Percentiles rank a stretch among this genome's conserved stretches.
Evolutionary conservation across 306 rosid species (phyloP).

Genomic region (Psophocarpus tetragonolobus): DNA sequence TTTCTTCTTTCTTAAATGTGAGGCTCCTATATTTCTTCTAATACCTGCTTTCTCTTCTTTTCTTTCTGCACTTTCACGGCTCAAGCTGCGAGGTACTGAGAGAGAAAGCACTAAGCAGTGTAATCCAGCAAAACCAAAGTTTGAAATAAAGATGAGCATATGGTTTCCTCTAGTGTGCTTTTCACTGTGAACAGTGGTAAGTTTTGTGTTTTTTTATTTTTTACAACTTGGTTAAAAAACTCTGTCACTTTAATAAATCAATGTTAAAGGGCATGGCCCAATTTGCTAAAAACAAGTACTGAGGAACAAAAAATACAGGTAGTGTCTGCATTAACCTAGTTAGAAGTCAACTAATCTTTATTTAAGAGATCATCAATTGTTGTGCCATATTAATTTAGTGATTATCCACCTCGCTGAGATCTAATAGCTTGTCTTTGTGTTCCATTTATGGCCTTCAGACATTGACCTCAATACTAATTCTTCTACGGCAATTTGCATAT

Average conservation of each 20-base stretch:
- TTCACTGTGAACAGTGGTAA: conserved; percentile 6
- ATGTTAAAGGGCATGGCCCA: conserved; percentile 30
- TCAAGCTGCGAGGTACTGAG: conserved; percentile 50
- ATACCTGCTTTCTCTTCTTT: conserved; percentile 40
- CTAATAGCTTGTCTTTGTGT: background rate
- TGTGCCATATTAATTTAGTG: conserved; percentile 36
- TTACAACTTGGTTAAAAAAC: conserved; percentile 8
- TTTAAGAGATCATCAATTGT: conserved; percentile 32
- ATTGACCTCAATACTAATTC: conserved; percentile 33
- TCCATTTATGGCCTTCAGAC: conserved; percentile 23
- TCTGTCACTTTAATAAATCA: conserved; percentile 31
- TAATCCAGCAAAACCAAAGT: conserved; percentile 41
- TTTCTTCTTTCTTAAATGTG: conserved; percentile 28
- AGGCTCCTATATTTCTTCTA: conserved; percentile 36
- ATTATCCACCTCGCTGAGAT: background rate
- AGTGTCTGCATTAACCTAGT: conserved; percentile 33
- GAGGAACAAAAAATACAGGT: conserved; percentile 36
- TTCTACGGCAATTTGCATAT: conserved; percentile 33
- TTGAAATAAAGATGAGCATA: conserved; percentile 22
- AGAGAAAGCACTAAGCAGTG: conserved; percentile 22
- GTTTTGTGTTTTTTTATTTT: background rate
- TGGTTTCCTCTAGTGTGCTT: conserved; percentile 22
- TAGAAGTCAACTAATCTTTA: conserved; percentile 40
- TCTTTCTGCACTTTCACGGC: conserved; percentile 48
- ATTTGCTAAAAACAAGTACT: conserved; percentile 31